phyloP scores from a whole-genome alignment of 306 rosid genomes.

The Cyamopsis tetragonoloba region DNA sequence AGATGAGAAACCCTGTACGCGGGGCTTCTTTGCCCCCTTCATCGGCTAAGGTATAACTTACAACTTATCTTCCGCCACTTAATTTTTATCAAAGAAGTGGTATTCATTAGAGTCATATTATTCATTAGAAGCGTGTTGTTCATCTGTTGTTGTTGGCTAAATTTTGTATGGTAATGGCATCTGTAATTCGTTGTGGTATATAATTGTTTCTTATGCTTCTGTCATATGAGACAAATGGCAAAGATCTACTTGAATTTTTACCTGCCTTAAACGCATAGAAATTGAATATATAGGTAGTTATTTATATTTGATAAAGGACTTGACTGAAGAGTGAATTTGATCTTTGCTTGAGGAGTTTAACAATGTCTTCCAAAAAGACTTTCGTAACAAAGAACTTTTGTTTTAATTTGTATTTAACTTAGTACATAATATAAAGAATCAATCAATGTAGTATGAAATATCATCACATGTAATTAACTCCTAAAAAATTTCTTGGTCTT shows the following conservation, averaged over 20 bases:
- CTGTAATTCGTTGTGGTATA: constrained; percentile 9
- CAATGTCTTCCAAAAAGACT: background rate
- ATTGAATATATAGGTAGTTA: no score
- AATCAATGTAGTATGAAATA: background rate
- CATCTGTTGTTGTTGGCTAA: constrained; percentile 4
- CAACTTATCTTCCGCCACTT: background rate
- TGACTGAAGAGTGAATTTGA: constrained; percentile 6
- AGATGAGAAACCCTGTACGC: constrained; percentile 28
- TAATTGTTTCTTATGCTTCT: constrained; percentile 16
- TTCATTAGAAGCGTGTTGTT: constrained; percentile 8
- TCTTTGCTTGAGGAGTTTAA: background rate
- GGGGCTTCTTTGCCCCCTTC: constrained; percentile 42
- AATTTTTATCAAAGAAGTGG: background rate
- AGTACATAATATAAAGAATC: no score
- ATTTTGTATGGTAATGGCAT: background rate
- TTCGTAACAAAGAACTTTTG: background rate
- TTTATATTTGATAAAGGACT: background rate
- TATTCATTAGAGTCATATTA: no score
- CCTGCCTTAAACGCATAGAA: no score
- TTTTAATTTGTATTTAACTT: background rate
- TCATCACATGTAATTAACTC: background rate
- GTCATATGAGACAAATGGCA: constrained; percentile 6
- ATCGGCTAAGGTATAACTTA: constrained; percentile 45
- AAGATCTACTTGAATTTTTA: background rate
- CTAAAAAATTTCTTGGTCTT: background rate